Percentiles rank a stretch among this genome's conserved stretches.
Conservation (phyloP, 176 grass and related monocot genomes). For the Carex littledalei region DNA sequence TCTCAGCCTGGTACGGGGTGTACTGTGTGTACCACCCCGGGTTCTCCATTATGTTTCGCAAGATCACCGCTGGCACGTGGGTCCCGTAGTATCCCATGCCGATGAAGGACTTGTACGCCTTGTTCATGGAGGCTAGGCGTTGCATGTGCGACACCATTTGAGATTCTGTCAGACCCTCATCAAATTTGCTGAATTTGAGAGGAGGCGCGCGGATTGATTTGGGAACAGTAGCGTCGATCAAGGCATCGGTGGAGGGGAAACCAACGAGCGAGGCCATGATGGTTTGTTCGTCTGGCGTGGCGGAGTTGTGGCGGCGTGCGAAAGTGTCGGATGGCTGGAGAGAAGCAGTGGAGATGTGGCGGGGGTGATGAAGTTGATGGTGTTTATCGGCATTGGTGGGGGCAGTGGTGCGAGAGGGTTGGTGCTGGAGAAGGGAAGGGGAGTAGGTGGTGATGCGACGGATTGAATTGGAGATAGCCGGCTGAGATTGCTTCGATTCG, state of each 20-base stretch:
- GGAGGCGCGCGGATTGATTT: constrained; percentile 29
- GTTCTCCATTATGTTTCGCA: constrained; percentile 99
- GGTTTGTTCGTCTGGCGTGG: constrained; percentile 55
- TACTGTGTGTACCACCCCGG: constrained; percentile 99
- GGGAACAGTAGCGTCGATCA: constrained; percentile 71
- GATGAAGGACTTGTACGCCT: constrained; percentile 84
- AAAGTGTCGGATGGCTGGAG: constrained; percentile 92
- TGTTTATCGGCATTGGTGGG: not conserved
- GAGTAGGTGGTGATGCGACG: constrained; percentile 20
- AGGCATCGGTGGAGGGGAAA: constrained; percentile 51
- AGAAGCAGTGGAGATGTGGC: constrained; percentile 37
- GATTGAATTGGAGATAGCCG: not conserved
- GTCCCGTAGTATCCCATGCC: constrained; percentile 98
- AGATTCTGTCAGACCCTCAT: constrained; percentile 74
- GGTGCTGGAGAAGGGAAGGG: constrained; percentile 9
- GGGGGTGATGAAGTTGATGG: constrained; percentile 19
- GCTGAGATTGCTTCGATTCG: constrained; percentile 26
- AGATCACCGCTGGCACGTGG: constrained; percentile 63
- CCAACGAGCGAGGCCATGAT: constrained; percentile 65
- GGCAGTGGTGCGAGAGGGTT: not conserved
- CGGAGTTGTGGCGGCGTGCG: constrained; percentile 85
- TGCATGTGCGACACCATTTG: constrained; percentile 89
- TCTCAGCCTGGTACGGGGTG: constrained; percentile 99
- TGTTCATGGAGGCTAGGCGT: constrained; percentile 68
- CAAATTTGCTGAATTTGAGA: constrained; percentile 45